Evolutionary conservation across 75 land plant species (phyloP), one percentile per base, ranked within the genome.

Genomic region (Cryptomeria japonica): DNA sequence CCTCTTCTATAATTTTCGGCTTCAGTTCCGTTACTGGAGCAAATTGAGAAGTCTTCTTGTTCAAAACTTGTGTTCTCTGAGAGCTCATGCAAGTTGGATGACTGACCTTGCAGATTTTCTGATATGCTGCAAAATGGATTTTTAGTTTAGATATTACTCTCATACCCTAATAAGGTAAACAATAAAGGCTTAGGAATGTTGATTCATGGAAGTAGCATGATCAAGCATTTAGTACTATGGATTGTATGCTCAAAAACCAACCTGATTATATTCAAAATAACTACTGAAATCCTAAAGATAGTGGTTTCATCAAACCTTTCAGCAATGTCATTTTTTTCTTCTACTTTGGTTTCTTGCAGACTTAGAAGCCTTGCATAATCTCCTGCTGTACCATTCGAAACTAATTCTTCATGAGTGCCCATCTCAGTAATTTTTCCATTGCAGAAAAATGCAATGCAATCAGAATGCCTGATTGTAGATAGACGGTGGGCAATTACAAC

Each of bases 401-500:
- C 2, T n/a, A 86, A n/a, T 5, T 28, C 36, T 72, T 86, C 85
- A 82, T 94, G 95, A 68, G 73, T 70, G 9, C 95, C 95, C 87
- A 85, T 89, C 64, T 94, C 94, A 15, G 87, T 91, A 46, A 94
- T 89, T n/a, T 72, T 53, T 38, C 95, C 95, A 47, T 90, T 92
- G 22, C 92, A 89, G 92, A 94, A 89, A 34, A 94, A 92, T 14
- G 91, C 91, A 83, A 94, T 94, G 56, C 32, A 82, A 89, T 94
- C 95, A 39, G 93, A 91, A 83, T 93, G 90, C 31, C 61, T 88
- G 31, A 94, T 90, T 49, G 95, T 94, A 16, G 95, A 90, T 32
- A 92, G 90, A 89, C 93, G 87, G 42, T 93, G 94, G 39, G 94
- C 94, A 76, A 94, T 89, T 58, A 88, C 86, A 42, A 94, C 86